These are phyloP conservation scores for Fusarium buharicum DNA, from an alignment of 2,329 filamentous ascomycete species.

Conservation along the genomic window DNA sequence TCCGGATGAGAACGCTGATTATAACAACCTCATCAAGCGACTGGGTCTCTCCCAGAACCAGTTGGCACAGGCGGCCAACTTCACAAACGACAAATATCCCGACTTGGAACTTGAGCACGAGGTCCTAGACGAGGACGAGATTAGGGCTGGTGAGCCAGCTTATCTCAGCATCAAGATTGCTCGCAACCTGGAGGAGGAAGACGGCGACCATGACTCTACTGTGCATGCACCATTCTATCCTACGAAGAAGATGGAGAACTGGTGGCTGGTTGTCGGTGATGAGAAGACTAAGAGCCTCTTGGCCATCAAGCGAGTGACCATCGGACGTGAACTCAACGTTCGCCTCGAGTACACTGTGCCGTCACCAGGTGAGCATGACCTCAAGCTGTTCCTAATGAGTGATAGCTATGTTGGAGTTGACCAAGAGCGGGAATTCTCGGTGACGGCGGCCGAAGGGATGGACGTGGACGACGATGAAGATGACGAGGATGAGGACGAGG, in stretches of 20 bases:
- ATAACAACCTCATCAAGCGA: conserved; percentile 78
- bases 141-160: conserved; percentile 82
- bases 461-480: conserved; percentile 93
- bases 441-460: conserved; percentile 90
- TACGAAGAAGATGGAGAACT: conserved; percentile 91
- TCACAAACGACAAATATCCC: conserved; percentile 96
- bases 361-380: conserved; percentile 81
- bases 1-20: conserved; percentile 87
- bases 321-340: conserved; percentile 80
- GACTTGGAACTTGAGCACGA: conserved; percentile 93
- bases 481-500: conserved; percentile 67
- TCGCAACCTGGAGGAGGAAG: conserved; percentile 76
- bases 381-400: conserved; percentile 95
- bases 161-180: conserved; percentile 87
- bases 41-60: conserved; percentile 84
- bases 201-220: conserved; percentile 75
- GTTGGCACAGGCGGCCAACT: conserved; percentile 87
- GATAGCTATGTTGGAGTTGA: conserved; percentile 98
- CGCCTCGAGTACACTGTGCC: conserved; percentile 90
- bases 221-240: conserved; percentile 98
- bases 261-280: conserved; percentile 97
- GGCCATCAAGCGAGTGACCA: conserved; percentile 93
- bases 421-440: conserved; percentile 89
- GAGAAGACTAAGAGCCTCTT: conserved; percentile 87
- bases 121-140: conserved; percentile 80